phyloP scores from a whole-genome alignment of 1,139 yeast species.

The Pichia norvegensis region DNA sequence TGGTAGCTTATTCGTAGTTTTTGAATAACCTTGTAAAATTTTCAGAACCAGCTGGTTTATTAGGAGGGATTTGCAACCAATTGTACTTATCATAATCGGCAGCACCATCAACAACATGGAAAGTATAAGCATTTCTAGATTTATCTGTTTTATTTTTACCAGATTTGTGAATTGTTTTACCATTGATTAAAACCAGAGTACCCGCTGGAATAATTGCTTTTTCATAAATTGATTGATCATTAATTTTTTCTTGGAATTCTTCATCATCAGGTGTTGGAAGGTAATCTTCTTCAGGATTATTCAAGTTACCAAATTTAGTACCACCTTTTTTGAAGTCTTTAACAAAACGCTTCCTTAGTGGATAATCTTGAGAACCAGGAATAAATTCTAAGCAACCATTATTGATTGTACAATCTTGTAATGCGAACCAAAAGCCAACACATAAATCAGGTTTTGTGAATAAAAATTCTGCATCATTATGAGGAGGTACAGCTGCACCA shows the following conservation, averaged over 20 bases:
- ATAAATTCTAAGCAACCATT: constrained; percentile 68
- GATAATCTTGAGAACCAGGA: constrained; percentile 68
- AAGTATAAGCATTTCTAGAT: constrained; percentile 71
- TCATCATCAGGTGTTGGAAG: constrained; percentile 17
- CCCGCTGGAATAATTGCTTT: constrained; percentile 65
- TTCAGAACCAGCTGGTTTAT: constrained; percentile 44
- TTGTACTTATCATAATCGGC: constrained; percentile 52
- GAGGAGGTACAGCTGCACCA: constrained; percentile 74
- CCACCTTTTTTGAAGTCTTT: constrained; percentile 44
- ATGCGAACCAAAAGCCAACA: constrained; percentile 76
- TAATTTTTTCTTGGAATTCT: constrained; percentile 20
- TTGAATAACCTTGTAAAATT: constrained; percentile 45
- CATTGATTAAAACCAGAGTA: constrained; percentile 59
- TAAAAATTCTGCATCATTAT: constrained; percentile 68
- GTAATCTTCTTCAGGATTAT: constrained; percentile 18
- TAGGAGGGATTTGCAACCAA: constrained; percentile 73
- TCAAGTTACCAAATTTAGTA: constrained; percentile 37
- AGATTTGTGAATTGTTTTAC: constrained; percentile 65
- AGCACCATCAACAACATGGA: constrained; percentile 68
- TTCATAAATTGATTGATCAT: constrained; percentile 35
- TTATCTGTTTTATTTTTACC: constrained; percentile 47
- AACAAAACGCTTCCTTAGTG: constrained; percentile 60
- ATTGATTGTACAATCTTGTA: constrained; percentile 59
- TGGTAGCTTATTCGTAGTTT: constrained; percentile 8
- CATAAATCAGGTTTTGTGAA: constrained; percentile 68